Evolutionary conservation across 768 basidiomycete genomes (phyloP).

Genomic region (Cyclocybe cylindracea): DNA sequence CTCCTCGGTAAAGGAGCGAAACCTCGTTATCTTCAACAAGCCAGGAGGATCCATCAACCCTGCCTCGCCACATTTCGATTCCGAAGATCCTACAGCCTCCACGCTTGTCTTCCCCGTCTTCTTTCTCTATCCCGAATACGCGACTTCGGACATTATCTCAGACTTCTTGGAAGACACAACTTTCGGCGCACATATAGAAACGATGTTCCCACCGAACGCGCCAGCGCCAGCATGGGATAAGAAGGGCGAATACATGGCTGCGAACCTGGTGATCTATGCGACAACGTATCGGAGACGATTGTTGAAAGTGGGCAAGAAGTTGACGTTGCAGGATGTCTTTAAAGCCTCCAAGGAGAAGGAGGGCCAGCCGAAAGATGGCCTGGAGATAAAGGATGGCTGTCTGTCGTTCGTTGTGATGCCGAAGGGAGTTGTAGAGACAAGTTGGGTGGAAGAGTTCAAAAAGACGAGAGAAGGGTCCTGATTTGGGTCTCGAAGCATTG

Average conservation of each 20-base stretch:
- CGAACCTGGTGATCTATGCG: conserved; percentile 77
- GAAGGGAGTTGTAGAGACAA: conserved; percentile 72
- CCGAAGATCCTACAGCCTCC: conserved; percentile 56
- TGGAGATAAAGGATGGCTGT: conserved; percentile 83
- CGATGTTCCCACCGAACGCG: conserved; percentile 80
- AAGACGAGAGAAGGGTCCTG: conserved; percentile 36
- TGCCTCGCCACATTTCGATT: conserved; percentile 65
- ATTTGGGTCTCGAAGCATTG: conserved; percentile 5
- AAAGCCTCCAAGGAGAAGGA: conserved; percentile 59
- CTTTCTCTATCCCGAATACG: conserved; percentile 90
- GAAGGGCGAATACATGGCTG: conserved; percentile 62
- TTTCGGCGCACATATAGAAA: conserved; percentile 72
- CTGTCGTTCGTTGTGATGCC: conserved; percentile 79
- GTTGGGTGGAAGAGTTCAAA: conserved; percentile 92
- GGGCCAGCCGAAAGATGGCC: conserved; percentile 67
- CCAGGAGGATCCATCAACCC: conserved; percentile 55
- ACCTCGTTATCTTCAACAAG: conserved; percentile 58
- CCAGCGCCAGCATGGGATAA: conserved; percentile 77
- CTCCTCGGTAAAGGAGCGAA: conserved; percentile 59
- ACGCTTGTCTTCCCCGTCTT: conserved; percentile 85
- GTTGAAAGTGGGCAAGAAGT: conserved; percentile 89
- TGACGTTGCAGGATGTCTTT: conserved; percentile 81
- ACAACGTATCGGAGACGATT: conserved; percentile 75
- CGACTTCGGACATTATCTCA: conserved; percentile 86
- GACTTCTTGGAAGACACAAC: conserved; percentile 85